Evolutionary conservation across 495 filamentous ascomycete species (phyloP), one percentile per base, ranked within the genome.

Genomic region (Aspergillus olivimuriae): DNA sequence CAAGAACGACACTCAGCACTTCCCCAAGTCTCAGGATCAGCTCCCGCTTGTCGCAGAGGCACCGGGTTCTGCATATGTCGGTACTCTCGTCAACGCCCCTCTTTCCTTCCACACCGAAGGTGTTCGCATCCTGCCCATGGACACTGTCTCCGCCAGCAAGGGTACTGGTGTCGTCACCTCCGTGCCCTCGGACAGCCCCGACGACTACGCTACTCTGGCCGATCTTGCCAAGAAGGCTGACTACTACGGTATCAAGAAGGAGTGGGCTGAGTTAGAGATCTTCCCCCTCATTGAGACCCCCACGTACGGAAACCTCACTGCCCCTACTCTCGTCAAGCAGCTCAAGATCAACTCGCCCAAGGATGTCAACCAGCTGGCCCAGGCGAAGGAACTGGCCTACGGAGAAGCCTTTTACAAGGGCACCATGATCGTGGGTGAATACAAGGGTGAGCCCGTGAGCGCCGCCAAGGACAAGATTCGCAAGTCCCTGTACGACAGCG

Each of bases 321-420:
- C 92, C 4, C 79, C 82, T 44, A 77, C 81, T 41, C 70, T 98
- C 34, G 86, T 94, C 33, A 87, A 95, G 69, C 80, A 91, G 60
- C 73, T 96, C 56, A 98, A 98, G 74, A 98, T 98, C 61, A 82
- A 85, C 53, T 95, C 89, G 4, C 90, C 92, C 42, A 98, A 96
- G 65, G 92, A 98, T 55, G 74, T 80, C 12, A 95, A 85, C 59
- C 86, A 84, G 66, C 80, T 97, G 12, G 83, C 83, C 18, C 83
- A 96, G 70, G 92, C 92, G 22, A 98, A 98, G 69, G 91, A 97
- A 45, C 68, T 91, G 36, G 92, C 92, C 4, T 98, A 98, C 70
- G 94, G 89, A 61, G 90, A 95, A 60, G 92, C 87, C n/a, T 96
- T 87, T 73, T 98, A 97, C 72, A 85, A 94, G 67, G 92, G 92